Conservation (phyloP, 495 filamentous ascomycete species). For the Talaromyces proteolyticus region DNA sequence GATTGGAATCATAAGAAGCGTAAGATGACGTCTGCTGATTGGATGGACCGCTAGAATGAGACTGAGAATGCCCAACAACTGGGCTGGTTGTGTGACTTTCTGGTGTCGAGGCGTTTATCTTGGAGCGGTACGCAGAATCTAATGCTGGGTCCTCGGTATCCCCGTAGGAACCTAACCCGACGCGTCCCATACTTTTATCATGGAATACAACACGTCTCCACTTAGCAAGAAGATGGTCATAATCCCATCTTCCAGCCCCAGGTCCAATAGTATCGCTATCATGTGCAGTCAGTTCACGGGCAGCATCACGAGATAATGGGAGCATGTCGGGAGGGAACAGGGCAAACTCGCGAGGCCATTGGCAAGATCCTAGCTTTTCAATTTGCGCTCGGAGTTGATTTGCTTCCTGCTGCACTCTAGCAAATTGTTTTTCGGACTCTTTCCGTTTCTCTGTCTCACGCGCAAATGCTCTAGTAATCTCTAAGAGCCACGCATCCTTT, state of each 20-base stretch:
- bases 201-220: conserved; percentile 52
- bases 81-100: conserved; percentile 1
- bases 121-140: conserved; percentile 15
- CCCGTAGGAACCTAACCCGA: conserved; percentile 25
- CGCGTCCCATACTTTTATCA: conserved; percentile 38
- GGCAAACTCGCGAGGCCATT: conserved; percentile 67
- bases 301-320: conserved; percentile 45
- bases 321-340: conserved; percentile 59
- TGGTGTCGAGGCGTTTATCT: conserved; percentile 13
- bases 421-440: conserved; percentile 54
- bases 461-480: conserved; percentile 65
- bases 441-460: conserved; percentile 62
- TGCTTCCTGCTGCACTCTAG: conserved; percentile 61
- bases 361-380: conserved; percentile 58
- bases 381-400: conserved; percentile 65
- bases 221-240: conserved; percentile 49
- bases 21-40: conserved; percentile 30
- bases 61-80: conserved; percentile 18
- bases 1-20: conserved; percentile 19
- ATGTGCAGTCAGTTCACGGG: conserved; percentile 32
- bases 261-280: conserved; percentile 27
- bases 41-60: conserved; percentile 18
- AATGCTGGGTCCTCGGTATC: conserved; percentile 11
- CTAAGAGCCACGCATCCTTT: conserved; percentile 69
- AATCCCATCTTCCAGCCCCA: conserved; percentile 44